Evolutionary conservation across 2,329 filamentous ascomycete species (phyloP).

Genomic region (Endoconidiophora laricicola): DNA sequence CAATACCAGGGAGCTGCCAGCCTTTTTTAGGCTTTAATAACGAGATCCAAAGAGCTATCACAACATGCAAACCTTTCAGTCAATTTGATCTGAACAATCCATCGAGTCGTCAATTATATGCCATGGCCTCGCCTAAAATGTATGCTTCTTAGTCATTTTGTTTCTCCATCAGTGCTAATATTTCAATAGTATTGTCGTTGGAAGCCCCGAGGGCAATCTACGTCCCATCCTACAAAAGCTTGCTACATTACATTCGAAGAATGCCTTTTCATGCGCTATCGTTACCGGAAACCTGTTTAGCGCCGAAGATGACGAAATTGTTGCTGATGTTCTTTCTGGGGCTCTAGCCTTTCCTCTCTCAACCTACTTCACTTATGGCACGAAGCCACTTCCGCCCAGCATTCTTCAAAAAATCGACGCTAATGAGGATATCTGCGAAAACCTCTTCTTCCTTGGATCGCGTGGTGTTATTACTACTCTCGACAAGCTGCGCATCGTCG

Average conservation of each 20-base stretch:
- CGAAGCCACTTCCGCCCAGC: constrained; percentile 48
- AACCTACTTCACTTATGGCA: constrained; percentile 80
- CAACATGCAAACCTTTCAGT: no score
- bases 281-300: constrained; percentile 71
- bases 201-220: constrained; percentile 66
- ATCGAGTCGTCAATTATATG: not conserved
- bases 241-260: constrained; percentile 65
- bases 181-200: constrained; percentile 53
- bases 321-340: constrained; percentile 54
- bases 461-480: constrained; percentile 76
- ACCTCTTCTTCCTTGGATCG: constrained; percentile 79
- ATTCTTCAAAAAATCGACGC: constrained; percentile 59
- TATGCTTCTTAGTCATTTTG: not conserved
- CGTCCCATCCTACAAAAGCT: constrained; percentile 65
- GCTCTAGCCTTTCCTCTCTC: constrained; percentile 58
- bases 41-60: no score
- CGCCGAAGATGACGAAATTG: constrained; percentile 38
- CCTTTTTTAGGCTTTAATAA: not conserved
- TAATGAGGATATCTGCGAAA: constrained; percentile 65
- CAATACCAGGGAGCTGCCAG: not conserved
- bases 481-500: constrained; percentile 75
- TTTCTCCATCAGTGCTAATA: constrained; percentile 11
- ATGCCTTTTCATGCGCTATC: constrained; percentile 73
- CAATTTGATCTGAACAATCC: no score
- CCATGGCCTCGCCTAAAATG: constrained; percentile 10